Base-by-base conservation (phyloP, 768 basidiomycete species). In the Daedaleopsis nitida region DNA sequence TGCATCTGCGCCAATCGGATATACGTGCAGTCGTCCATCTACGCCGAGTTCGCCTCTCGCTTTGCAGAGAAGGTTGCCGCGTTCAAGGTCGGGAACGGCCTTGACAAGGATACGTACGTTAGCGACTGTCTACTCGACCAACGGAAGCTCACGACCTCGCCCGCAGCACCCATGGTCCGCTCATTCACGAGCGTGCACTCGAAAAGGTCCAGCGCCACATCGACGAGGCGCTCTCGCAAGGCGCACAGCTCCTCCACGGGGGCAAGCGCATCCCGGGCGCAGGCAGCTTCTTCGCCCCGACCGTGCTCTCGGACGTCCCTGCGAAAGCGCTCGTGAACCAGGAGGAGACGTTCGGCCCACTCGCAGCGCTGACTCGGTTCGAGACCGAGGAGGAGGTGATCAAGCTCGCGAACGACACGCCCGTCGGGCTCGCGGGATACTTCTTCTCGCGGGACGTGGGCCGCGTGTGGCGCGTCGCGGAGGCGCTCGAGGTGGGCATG, bases 321-420 rank as follows among this genome's bases (percentile, higher is more conserved):
- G 39, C 75, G 21, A 77, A 81, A 27, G 91, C 93, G 11, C 76
- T 82, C 38, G 70, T 96, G 67, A 82, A 85, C 67, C 70, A 69
- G 11, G 97, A 98, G 72, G 97, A 99, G 80, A 98, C 97, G 0
- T 99, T 99, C 69, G 97, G 96, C 0, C 96, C 94, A 0, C 74
- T 96, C 42, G 94, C 94, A 0, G 89, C 91, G 8, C 77, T 99
- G 23, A 87, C 84, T 72, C 89, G 88, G 70, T 99, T 99, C 70
- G 86, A 92, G 73, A 94, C 94, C 0, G 97, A 99, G 76, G 94
- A 95, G 47, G 91, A 98, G 73, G 95, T 94, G 0, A 80, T 98
- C 58, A 80, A 81, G 66, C 75, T 94, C 54, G 96, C 96, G 35
- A 98, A 99, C 74, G 77, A 84, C 66, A 81, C 87, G 1, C 85